Base-by-base conservation (phyloP, 257 asterid genomes). In the Plantago major region DNA sequence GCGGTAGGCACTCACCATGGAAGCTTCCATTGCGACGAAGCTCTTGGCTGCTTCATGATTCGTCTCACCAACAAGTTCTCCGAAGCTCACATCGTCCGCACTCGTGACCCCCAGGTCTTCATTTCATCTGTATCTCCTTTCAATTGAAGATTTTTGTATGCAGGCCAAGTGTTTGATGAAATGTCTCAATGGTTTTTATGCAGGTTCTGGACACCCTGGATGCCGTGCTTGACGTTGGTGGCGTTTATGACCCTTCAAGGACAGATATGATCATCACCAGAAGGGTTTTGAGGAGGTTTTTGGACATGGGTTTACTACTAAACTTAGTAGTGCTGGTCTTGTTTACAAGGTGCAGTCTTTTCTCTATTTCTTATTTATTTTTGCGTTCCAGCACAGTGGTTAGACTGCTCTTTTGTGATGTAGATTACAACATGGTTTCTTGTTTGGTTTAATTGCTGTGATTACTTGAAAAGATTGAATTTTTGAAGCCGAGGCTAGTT, bases 1-100 rank as follows among this genome's bases (percentile, higher is more conserved):
- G 73, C 81, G 77, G 87, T 90, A 18, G 96, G 98, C 19, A 90
- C 98, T 26, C 96, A 90, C 83, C 77, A 87, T 55, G 96, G 98
- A n/a, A 87, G 95, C 81, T 88, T 90, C 76, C 96, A 88, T 79
- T 90, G 98, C 64, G 98, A 90, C 73, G 98, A 90, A 71, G 98
- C 91, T 73, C 95, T 88, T 10, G 98, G 95, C 57, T 88, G 98
- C 86, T 90, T 85, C 75, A 87, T 90, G 94, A 88, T 90, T 68
- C 96, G 98, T 66, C 96, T 85, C 60, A 83, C 96, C 5, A 62
- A 77, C 15, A 82, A 73, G 66, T 88, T 88, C 66, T 63, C 70
- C 59, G 78, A 82, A 12, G 98, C 96, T 66, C 82, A 74, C 49
- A 69, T 90, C 69, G 82, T 90, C 72, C 96, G 97, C 61, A 66